These are phyloP conservation scores for Psilocybe tampanensis DNA, from an alignment of 768 basidiomycete species.

Conservation along the genomic window DNA sequence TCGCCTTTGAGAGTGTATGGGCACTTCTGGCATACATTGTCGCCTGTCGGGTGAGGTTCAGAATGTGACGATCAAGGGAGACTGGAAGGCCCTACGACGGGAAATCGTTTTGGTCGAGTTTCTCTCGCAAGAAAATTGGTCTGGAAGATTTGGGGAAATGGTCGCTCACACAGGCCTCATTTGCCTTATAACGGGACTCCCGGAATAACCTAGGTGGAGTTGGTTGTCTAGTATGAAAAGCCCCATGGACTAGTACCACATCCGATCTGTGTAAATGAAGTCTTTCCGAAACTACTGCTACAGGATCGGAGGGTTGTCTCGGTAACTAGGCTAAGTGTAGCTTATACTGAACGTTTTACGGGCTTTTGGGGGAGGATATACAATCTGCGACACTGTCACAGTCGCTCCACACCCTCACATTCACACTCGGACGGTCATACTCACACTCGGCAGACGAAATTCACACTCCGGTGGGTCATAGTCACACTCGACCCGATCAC, in stretches of 20 bases:
- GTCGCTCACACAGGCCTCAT: not conserved
- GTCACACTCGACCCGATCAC: too few relatives aligned
- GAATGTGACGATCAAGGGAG: too few relatives aligned
- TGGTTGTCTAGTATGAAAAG: slow-evolving; percentile 5
- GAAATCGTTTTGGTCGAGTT: not conserved
- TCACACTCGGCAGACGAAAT: too few relatives aligned
- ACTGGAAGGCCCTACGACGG: too few relatives aligned
- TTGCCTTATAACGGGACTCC: slow-evolving; percentile 1
- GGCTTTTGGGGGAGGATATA: too few relatives aligned
- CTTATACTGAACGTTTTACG: too few relatives aligned
- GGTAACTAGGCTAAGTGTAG: slow-evolving; percentile 14
- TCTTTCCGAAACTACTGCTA: slow-evolving; percentile 7
- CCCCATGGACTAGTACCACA: not conserved
- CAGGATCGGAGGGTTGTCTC: slow-evolving; percentile 9
- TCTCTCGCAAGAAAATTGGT: not conserved
- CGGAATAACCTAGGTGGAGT: not conserved
- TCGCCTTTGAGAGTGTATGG: not conserved
- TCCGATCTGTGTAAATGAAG: slow-evolving; percentile 12
- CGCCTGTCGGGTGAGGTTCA: too few relatives aligned
- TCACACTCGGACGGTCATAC: too few relatives aligned
- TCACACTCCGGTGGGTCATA: too few relatives aligned
- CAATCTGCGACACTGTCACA: too few relatives aligned
- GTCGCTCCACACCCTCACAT: too few relatives aligned
- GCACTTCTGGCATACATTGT: not conserved
- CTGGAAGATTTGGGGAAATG: not conserved